Conservation (phyloP, 441 rosid species). For the Erysimum cheiri region DNA sequence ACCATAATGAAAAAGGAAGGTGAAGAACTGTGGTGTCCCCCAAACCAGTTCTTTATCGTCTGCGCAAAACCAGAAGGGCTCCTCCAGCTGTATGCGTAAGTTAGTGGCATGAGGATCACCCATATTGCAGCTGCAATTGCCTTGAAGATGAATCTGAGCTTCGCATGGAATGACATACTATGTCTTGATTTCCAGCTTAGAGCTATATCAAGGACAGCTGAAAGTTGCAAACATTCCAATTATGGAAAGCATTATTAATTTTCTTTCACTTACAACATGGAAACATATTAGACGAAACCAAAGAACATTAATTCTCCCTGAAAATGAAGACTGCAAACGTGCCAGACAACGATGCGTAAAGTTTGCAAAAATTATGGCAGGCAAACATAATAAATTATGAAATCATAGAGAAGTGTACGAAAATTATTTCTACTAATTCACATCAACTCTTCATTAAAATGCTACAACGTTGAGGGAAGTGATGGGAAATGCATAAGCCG, state of each 20-base stretch:
- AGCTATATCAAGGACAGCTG: conserved; percentile 76
- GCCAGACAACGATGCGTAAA: too few species aligned
- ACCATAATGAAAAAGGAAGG: conserved; percentile 67
- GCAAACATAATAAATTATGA: background rate
- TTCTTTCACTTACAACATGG: conserved; percentile 1
- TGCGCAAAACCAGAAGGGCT: conserved; percentile 65
- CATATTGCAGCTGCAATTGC: conserved; percentile 72
- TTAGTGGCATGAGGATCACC: conserved; percentile 73
- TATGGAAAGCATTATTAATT: conserved; percentile 14
- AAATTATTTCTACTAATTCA: conserved; percentile 1
- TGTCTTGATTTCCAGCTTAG: conserved; percentile 74
- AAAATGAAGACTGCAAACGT: background rate
- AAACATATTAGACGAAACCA: background rate
- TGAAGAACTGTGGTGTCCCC: conserved; percentile 61
- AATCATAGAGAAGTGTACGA: background rate
- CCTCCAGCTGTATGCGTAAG: conserved; percentile 73
- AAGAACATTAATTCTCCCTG: background rate
- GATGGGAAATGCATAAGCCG: background rate
- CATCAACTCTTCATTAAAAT: background rate
- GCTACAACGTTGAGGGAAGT: background rate
- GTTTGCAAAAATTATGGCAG: background rate
- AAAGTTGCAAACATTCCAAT: conserved; percentile 27
- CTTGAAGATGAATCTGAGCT: conserved; percentile 71
- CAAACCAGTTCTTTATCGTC: conserved; percentile 76
- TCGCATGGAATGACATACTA: conserved; percentile 67